A percentile compares a stretch with the other conserved stretches of the same genome.
Conservation (phyloP, 1,284 basidiomycete genomes). For the Cryptococcus hybrid region DNA sequence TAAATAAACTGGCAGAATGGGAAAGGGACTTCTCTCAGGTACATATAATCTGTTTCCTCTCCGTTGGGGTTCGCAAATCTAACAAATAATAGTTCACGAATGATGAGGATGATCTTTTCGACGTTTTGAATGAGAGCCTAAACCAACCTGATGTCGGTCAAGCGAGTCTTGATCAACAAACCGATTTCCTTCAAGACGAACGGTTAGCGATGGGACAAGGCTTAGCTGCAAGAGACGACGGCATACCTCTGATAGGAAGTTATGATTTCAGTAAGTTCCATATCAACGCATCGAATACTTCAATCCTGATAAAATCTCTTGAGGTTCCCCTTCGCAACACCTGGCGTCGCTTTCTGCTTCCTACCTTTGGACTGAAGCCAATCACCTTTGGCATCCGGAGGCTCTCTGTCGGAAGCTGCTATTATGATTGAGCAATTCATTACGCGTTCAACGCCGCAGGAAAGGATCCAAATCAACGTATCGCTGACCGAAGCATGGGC, state of each 20-base stretch:
- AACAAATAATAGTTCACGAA: conserved; percentile 33
- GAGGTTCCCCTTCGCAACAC: too few relatives aligned
- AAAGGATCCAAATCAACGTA: conserved; percentile 11
- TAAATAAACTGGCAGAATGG: conserved; percentile 75
- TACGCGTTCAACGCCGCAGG: conserved; percentile 45
- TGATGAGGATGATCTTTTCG: conserved; percentile 47
- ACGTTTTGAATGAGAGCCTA: conserved; percentile 40
- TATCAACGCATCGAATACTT: too few relatives aligned
- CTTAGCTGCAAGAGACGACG: conserved; percentile 53
- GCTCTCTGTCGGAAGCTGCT: conserved; percentile 79
- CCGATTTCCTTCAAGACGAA: conserved; percentile 36
- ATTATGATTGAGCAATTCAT: conserved; percentile 84
- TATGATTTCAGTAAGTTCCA: conserved; percentile 67
- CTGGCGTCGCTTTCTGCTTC: not conserved
- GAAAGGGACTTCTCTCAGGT: conserved; percentile 80
- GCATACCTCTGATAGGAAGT: conserved; percentile 65
- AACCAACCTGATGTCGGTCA: conserved; percentile 43
- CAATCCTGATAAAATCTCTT: too few relatives aligned
- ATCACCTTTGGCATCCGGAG: conserved; percentile 66
- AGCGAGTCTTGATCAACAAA: conserved; percentile 35
- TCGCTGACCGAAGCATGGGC: conserved; percentile 74
- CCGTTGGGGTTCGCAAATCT: not conserved
- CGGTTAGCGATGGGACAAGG: not conserved
- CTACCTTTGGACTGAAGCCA: conserved; percentile 28
- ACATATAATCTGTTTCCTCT: not conserved